These are phyloP conservation scores for Pseudonectria buxi DNA, from an alignment of 2,329 filamentous ascomycete species.

Conservation along the genomic window DNA sequence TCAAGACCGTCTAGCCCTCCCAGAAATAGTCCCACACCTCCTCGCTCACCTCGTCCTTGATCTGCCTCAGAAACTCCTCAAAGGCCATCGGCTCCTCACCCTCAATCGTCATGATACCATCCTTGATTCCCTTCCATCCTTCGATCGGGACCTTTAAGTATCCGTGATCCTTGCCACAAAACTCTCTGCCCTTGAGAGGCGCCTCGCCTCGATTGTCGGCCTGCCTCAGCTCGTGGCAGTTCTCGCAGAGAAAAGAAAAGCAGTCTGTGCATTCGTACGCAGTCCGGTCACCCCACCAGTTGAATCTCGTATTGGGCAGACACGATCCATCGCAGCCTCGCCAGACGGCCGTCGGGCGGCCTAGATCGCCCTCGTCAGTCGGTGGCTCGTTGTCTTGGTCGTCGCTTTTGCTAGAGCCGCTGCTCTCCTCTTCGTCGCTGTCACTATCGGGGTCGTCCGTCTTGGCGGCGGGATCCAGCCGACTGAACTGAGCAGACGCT, in stretches of 20 bases:
- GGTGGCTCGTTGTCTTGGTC: constrained; percentile 3
- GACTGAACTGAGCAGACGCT: constrained; percentile 18
- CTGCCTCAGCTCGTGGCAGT: constrained; percentile 8
- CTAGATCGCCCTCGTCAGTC: constrained; percentile 9
- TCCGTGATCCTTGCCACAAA: constrained; percentile 9
- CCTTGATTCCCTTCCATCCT: constrained; percentile 13
- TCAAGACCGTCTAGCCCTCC: too few species aligned
- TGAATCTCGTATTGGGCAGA: constrained; percentile 1
- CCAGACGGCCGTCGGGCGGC: background rate
- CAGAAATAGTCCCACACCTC: constrained; percentile 10
- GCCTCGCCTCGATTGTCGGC: constrained; percentile 6
- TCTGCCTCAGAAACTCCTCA: constrained; percentile 7
- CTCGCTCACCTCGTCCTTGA: constrained; percentile 7
- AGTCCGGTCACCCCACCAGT: constrained; percentile 9
- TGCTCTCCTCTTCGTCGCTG: background rate
- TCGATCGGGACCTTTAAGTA: constrained; percentile 12
- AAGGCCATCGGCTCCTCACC: constrained; percentile 12
- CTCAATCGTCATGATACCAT: constrained; percentile 11
- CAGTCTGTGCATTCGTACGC: constrained; percentile 10
- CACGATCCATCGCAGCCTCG: constrained; percentile 7
- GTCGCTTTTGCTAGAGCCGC: background rate
- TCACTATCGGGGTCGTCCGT: background rate
- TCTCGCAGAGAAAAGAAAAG: constrained; percentile 7
- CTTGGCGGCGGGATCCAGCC: constrained; percentile 4
- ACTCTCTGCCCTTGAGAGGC: constrained; percentile 4